Evolutionary conservation across 2,329 filamentous ascomycete species (phyloP).

Genomic region (Aspergillus ustus): DNA sequence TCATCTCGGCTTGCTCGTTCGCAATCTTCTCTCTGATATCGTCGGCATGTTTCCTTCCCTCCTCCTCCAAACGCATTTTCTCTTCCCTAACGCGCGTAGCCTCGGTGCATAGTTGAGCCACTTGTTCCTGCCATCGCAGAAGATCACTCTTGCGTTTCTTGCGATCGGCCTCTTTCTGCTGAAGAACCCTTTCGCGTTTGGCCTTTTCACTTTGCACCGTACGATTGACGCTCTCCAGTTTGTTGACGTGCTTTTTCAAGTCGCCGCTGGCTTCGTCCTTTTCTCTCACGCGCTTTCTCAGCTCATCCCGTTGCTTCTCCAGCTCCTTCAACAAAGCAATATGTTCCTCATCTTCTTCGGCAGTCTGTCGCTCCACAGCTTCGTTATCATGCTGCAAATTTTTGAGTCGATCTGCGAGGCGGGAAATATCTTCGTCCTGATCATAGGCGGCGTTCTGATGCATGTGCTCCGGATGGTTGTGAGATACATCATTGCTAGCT

Average conservation of each 20-base stretch:
- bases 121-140: conserved; percentile 61
- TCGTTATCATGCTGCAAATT: conserved; percentile 81
- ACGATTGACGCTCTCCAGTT: conserved; percentile 79
- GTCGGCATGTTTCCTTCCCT: conserved; percentile 44
- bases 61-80: conserved; percentile 46
- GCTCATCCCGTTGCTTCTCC: conserved; percentile 76
- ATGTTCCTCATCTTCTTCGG: conserved; percentile 70
- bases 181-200: conserved; percentile 71
- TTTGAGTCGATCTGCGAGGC: conserved; percentile 82
- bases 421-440: conserved; percentile 70
- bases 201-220: conserved; percentile 76
- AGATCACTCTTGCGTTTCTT: conserved; percentile 66
- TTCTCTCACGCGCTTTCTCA: conserved; percentile 78
- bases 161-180: conserved; percentile 64
- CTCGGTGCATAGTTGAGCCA: conserved; percentile 56
- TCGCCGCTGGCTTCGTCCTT: conserved; percentile 90
- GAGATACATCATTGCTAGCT: conserved; percentile 50
- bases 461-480: conserved; percentile 46
- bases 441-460: conserved; percentile 52
- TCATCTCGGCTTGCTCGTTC: conserved; percentile 55
- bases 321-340: conserved; percentile 69
- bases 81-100: conserved; percentile 51
- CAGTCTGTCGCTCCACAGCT: conserved; percentile 71
- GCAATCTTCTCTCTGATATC: conserved; percentile 51
- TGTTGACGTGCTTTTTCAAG: conserved; percentile 78